A percentile compares a stretch with the other conserved stretches of the same genome.
Conservation (phyloP, 495 filamentous ascomycete genomes). For the Talaromyces stipitatus region DNA sequence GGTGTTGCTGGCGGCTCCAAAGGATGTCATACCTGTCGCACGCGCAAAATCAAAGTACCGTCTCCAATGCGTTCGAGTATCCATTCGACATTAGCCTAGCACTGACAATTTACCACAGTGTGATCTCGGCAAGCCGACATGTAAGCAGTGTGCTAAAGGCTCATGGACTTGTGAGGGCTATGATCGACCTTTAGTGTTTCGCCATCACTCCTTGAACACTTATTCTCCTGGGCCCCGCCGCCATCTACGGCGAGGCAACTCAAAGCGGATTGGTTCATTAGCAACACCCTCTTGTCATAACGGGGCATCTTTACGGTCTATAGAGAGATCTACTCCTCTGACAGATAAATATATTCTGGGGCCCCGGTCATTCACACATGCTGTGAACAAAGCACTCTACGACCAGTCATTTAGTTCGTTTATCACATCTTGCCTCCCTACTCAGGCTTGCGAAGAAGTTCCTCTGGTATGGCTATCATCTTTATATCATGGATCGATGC, state of each 20-base stretch:
- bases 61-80: background rate
- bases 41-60: slow-evolving; percentile 12
- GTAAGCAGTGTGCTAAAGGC: background rate
- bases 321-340: background rate
- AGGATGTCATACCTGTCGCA: slow-evolving; percentile 8
- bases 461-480: background rate
- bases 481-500: background rate
- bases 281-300: background rate
- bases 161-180: background rate
- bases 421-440: background rate
- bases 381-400: background rate
- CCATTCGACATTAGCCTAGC: background rate
- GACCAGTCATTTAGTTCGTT: background rate
- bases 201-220: background rate
- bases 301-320: background rate
- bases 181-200: background rate
- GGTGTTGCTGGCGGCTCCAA: slow-evolving; percentile 9
- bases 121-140: background rate
- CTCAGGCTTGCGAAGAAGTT: background rate
- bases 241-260: background rate
- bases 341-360: background rate
- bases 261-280: background rate
- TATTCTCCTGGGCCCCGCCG: background rate
- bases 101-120: background rate
- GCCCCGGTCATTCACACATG: background rate